Evolutionary conservation across 306 rosid species (phyloP), one percentile per base, ranked within the genome.

Genomic region (Cucumis melo): DNA sequence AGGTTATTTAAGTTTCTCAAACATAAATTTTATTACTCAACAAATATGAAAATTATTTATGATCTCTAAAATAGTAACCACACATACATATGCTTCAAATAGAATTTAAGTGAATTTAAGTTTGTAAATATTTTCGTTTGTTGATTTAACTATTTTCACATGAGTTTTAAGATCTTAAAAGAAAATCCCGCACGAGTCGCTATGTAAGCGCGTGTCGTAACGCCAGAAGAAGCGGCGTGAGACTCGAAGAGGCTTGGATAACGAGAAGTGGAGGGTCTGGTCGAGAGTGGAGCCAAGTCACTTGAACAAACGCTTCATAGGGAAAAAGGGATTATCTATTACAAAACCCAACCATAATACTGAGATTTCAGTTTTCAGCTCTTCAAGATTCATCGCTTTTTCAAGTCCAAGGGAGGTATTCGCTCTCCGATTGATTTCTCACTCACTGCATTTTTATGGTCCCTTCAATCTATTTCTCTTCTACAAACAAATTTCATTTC

Each of bases 251-350:
- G 10, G 20, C 14, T 70, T 46, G 57, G 57, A 70, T 70, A 70
- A 70, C 39, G 73, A 46, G 75, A 15, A 12, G 7, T 70, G 75
- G 75, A 70, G 39, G 73, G 75, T 23, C 39, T 70, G 75, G 75
- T 70, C 7, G 14, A 23, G 13, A 44, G 41, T 23, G 75, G 39
- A 70, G 75, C 75, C 75, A 70, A 46, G 39, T 67, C 74, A 67
- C 9, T 67, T 32, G 1, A 41, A 27, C 34, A 15, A 70, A 44
- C 13, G 16, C 54, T n/a, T 27, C 57, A 24, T 0, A 46, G 23
- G 50, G 8, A 21, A 42, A 12, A 46, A 20, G 10, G 38, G 75
- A 14, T 70, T 12, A 67, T 67, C 54, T 42, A 17, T 64, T 64
- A 3, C 24, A 38, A 19, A 38, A 36, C 50, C 48, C 72, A 36